Evolutionary conservation across 2,329 filamentous ascomycete species (phyloP), one percentile per base, ranked within the genome.

Genomic region (Sporothrix sp.): DNA sequence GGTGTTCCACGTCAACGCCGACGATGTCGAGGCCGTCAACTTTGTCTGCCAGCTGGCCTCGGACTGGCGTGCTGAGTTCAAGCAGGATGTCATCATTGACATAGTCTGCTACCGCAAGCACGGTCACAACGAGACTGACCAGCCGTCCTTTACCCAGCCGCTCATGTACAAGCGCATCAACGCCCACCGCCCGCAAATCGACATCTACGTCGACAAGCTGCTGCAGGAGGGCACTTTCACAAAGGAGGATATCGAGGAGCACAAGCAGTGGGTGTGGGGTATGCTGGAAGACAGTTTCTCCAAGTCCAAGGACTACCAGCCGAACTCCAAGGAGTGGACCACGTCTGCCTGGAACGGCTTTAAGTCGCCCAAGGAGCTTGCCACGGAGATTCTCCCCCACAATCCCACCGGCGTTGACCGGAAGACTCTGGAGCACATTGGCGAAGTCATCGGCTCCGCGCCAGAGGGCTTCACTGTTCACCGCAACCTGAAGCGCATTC

Each of bases 311-410:
- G 91, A 98, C 63, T 98, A 98, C 71, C 85, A 91, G 68, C 88
- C 93, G 40, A 94, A 87, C 36, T 87, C 90, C 58, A 95, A 95
- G 73, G 93, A 98, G 71, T 98, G 93, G 93, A 82, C 95, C 60
- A 97, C 93, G 8, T 96, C 90, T 47, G 91, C 93, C 51, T 98
- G 93, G 93, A 95, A 98, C 72, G 91, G 91, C 56, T 97, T 98
- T 82, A 97, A 97, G 75, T 95, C 90, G 28, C 93, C 93, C 62
- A 97, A 96, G 76, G 93, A 98, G 71, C 76, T 98, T 56, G 90
- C 91, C 28, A 93, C 84, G 21, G 93, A 98, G 73, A 82, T 97
- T 40, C 76, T 98, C 47, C 90, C 91, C 46, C 93, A 98, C 71
- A 80, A 87, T 61, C 84, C 88, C 23, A 98, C 93, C 35, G 86